Percentiles rank a stretch among this genome's conserved stretches.
phyloP scores from a whole-genome alignment of 768 basidiomycete genomes.

The Lactarius sp. region DNA sequence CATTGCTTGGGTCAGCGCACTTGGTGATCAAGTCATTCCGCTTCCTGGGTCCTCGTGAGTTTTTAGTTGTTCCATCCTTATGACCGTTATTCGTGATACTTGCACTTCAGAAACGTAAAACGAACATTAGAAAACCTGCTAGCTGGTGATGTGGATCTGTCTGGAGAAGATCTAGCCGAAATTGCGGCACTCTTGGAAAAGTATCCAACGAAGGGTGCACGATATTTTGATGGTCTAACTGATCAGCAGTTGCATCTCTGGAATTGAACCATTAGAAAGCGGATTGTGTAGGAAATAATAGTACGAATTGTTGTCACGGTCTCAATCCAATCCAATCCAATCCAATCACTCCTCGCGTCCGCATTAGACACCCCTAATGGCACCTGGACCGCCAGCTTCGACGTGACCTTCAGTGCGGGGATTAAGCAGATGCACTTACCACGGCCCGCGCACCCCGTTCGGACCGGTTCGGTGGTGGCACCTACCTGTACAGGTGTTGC shows the following conservation, averaged over 20 bases:
- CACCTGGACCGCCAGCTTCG: background rate
- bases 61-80: background rate
- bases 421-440: background rate
- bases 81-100: no score
- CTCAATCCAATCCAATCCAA: no score
- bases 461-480: no score
- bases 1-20: constrained; percentile 38
- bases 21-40: constrained; percentile 40
- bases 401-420: no score
- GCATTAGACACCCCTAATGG: no score
- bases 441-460: constrained; percentile 18
- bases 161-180: constrained; percentile 34
- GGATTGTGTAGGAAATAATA: background rate
- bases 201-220: constrained; percentile 37
- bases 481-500: background rate
- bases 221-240: constrained; percentile 33
- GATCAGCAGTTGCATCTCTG: constrained; percentile 31
- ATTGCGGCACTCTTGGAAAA: constrained; percentile 37
- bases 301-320: background rate
- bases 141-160: constrained; percentile 37
- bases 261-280: background rate
- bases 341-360: no score
- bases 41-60: constrained; percentile 44
- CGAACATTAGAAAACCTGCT: constrained; percentile 42
- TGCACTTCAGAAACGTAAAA: constrained; percentile 32